A percentile compares a stretch with the other conserved stretches of the same genome.
phyloP scores from a whole-genome alignment of 345 rosid species.

The Trapa bicornis region DNA sequence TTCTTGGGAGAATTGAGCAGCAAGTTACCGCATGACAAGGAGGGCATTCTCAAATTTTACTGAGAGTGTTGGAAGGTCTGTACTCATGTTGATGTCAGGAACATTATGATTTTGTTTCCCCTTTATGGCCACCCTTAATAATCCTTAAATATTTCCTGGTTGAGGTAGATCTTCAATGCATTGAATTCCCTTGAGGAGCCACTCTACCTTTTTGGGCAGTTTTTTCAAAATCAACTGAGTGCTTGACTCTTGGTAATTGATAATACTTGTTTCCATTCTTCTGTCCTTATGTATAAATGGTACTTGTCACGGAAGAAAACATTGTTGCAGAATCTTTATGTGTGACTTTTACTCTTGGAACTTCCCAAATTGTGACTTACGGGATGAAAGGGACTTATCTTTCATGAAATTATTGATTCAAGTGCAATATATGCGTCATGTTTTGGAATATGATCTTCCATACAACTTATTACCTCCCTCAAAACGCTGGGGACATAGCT shows the following conservation, averaged over 20 bases:
- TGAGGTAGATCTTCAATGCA: slow-evolving; percentile 66
- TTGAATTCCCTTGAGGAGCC: slow-evolving; percentile 92
- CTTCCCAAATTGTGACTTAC: too few species aligned
- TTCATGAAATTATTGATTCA: not conserved
- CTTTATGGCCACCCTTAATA: slow-evolving; percentile 11
- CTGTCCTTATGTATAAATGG: not conserved
- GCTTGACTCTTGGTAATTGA: slow-evolving; percentile 70
- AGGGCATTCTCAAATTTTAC: slow-evolving; percentile 73
- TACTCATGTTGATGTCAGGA: slow-evolving; percentile 9
- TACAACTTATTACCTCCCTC: slow-evolving; percentile 81
- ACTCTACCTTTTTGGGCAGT: slow-evolving; percentile 83
- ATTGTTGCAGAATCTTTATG: not conserved
- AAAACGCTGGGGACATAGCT: slow-evolving; percentile 87
- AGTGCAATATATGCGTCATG: not conserved
- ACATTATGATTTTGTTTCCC: slow-evolving; percentile 1
- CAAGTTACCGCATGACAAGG: slow-evolving; percentile 80
- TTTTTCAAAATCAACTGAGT: slow-evolving; percentile 81
- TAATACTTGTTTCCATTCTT: not conserved
- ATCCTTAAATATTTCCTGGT: slow-evolving; percentile 4
- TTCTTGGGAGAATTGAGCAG: slow-evolving; percentile 50
- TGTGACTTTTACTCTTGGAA: too few species aligned
- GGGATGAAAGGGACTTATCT: not conserved
- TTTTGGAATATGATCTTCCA: not conserved
- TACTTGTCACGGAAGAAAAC: not conserved
- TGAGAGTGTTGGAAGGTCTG: slow-evolving; percentile 84